These are phyloP conservation scores for Pseudocercospora eumusae DNA, from an alignment of 2,329 filamentous ascomycete genomes.

Conservation along the genomic window DNA sequence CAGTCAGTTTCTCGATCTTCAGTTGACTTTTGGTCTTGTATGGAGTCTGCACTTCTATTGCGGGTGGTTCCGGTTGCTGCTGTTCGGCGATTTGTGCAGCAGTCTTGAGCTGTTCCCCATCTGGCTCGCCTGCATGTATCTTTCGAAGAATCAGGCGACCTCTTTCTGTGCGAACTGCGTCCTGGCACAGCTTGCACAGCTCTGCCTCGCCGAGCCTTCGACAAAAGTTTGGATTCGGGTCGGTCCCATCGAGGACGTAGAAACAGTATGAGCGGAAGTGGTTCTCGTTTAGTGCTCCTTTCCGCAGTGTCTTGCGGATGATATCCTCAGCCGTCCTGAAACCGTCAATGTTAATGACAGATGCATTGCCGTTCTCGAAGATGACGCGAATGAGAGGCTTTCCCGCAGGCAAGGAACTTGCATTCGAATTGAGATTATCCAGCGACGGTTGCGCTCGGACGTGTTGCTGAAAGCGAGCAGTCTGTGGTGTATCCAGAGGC, in stretches of 20 bases:
- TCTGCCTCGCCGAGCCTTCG: conserved; percentile 83
- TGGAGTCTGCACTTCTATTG: conserved; percentile 61
- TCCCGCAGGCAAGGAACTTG: conserved; percentile 75
- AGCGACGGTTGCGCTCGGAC: conserved; percentile 79
- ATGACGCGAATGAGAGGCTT: conserved; percentile 92
- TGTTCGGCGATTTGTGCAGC: conserved; percentile 88
- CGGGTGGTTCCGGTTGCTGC: conserved; percentile 59
- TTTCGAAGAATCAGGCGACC: conserved; percentile 88
- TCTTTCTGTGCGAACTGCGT: conserved; percentile 79
- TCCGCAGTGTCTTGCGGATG: conserved; percentile 82
- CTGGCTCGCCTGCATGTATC: conserved; percentile 88
- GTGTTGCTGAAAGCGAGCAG: conserved; percentile 66
- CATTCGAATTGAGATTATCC: conserved; percentile 68
- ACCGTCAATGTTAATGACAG: conserved; percentile 88
- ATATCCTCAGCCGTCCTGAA: conserved; percentile 92
- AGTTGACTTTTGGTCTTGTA: conserved; percentile 74
- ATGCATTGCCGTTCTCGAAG: conserved; percentile 85
- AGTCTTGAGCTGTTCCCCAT: conserved; percentile 79
- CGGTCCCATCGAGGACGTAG: conserved; percentile 83
- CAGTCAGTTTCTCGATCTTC: conserved; percentile 86
- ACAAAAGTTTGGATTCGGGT: conserved; percentile 78
- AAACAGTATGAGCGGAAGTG: conserved; percentile 97
- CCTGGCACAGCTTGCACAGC: conserved; percentile 86
- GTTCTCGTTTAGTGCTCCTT: conserved; percentile 83
- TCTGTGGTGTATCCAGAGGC: conserved; percentile 62